A percentile compares a stretch with the other conserved stretches of the same genome.
phyloP scores from a whole-genome alignment of 2,329 filamentous ascomycete genomes.

The Scedosporium aurantiacum region DNA sequence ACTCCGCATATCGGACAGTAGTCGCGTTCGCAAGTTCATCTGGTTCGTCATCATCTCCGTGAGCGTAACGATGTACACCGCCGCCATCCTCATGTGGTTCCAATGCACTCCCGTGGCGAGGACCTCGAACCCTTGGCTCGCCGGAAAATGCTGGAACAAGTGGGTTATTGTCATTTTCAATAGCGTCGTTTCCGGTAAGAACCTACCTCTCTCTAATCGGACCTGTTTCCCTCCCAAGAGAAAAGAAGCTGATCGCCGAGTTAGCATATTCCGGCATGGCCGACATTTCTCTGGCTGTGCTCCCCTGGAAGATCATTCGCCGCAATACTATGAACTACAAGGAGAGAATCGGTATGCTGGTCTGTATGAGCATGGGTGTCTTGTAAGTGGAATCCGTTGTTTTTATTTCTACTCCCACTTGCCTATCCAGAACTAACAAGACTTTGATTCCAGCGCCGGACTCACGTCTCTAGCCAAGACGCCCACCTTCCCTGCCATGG shows the following conservation, averaged over 20 bases:
- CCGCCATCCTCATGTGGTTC: constrained; percentile 12
- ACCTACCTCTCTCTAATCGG: neutral
- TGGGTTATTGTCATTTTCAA: neutral
- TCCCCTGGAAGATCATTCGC: constrained; percentile 29
- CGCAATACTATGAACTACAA: constrained; percentile 23
- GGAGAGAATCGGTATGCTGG: constrained; percentile 25
- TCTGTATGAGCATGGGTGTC: constrained; percentile 30
- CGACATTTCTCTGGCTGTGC: constrained; percentile 25
- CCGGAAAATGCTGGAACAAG: neutral
- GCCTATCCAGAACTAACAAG: neutral
- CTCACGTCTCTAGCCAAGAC: constrained; percentile 19
- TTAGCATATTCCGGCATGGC: constrained; percentile 21
- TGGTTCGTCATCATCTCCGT: constrained; percentile 16
- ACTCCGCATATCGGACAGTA: constrained; percentile 16
- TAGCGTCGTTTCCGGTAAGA: neutral
- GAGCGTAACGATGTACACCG: constrained; percentile 13
- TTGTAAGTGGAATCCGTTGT: constrained; percentile 18
- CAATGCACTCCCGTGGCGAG: constrained; percentile 2
- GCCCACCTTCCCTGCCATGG: constrained; percentile 13
- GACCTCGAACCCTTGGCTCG: neutral
- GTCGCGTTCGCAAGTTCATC: constrained; percentile 10
- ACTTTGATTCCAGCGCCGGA: constrained; percentile 16
- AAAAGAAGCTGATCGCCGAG: neutral
- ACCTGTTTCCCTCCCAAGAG: neutral
- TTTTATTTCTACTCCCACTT: neutral